phyloP scores from a whole-genome alignment of 805 yeast genomes.

The Myxozyma udenii region DNA sequence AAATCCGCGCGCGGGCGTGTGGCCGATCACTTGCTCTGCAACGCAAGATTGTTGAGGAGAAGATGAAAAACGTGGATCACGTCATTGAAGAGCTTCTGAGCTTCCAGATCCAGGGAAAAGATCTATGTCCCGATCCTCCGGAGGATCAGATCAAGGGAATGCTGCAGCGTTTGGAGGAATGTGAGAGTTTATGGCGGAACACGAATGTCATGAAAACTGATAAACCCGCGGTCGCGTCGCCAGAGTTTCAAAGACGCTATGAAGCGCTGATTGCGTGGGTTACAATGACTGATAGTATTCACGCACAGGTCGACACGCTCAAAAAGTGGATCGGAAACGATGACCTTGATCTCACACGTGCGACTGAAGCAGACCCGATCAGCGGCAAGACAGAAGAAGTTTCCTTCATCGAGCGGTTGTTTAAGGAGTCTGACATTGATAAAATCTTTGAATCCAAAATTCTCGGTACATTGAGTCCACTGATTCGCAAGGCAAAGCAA shows the following conservation, averaged over 20 bases:
- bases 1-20: constrained; percentile 73
- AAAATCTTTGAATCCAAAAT: constrained; percentile 66
- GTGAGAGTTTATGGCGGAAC: constrained; percentile 77
- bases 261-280: constrained; percentile 85
- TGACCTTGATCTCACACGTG: constrained; percentile 59
- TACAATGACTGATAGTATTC: constrained; percentile 66
- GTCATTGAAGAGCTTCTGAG: constrained; percentile 64
- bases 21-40: constrained; percentile 82
- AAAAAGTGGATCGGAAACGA: constrained; percentile 82
- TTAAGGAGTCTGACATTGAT: constrained; percentile 56
- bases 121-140: constrained; percentile 30
- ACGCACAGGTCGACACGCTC: constrained; percentile 57
- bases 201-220: constrained; percentile 72
- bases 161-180: constrained; percentile 59
- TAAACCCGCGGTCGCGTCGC: constrained; percentile 65
- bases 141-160: constrained; percentile 53
- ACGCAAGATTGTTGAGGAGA: constrained; percentile 59
- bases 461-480: constrained; percentile 66
- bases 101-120: constrained; percentile 55
- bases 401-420: constrained; percentile 75
- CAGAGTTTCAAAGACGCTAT: constrained; percentile 60
- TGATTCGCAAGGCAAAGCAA: constrained; percentile 77
- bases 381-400: constrained; percentile 53
- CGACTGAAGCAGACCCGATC: constrained; percentile 38
- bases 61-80: constrained; percentile 69